A percentile compares a stretch with the other conserved stretches of the same genome.
Evolutionary conservation across 2,329 filamentous ascomycete species (phyloP).

Genomic region (Hypomyces rosellus): DNA sequence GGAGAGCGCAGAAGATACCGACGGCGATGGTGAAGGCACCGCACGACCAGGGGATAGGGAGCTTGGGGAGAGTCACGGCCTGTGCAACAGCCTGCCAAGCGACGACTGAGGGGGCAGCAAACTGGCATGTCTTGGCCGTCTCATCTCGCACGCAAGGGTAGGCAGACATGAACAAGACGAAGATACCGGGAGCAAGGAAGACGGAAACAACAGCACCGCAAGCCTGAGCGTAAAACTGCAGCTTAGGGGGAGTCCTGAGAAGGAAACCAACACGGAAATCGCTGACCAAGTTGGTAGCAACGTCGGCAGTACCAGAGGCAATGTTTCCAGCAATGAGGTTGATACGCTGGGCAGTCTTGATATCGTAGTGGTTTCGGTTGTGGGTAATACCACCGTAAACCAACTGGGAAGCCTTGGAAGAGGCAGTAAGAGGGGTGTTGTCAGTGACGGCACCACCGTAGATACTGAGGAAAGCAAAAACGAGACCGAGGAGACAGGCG

Average conservation of each 20-base stretch:
- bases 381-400: constrained; percentile 60
- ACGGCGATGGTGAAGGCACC: constrained; percentile 53
- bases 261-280: constrained; percentile 66
- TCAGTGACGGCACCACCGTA: constrained; percentile 48
- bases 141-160: constrained; percentile 60
- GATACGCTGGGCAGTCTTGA: constrained; percentile 51
- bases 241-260: constrained; percentile 55
- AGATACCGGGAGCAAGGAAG: constrained; percentile 61
- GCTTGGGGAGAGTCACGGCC: constrained; percentile 49
- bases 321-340: constrained; percentile 59
- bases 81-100: constrained; percentile 61
- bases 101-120: constrained; percentile 55
- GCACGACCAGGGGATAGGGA: constrained; percentile 49
- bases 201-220: constrained; percentile 58
- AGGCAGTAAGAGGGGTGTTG: constrained; percentile 58
- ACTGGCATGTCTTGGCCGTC: constrained; percentile 43
- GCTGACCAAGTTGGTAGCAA: constrained; percentile 47
- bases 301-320: constrained; percentile 49
- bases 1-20: constrained; percentile 41
- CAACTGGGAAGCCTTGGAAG: constrained; percentile 62
- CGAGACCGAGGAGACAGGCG: constrained; percentile 48
- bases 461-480: constrained; percentile 51
- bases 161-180: constrained; percentile 60
- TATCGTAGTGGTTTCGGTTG: constrained; percentile 42
- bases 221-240: constrained; percentile 61